These are phyloP conservation scores for Paraleonurus japonicus DNA, from an alignment of 257 asterid genomes.

Conservation along the genomic window DNA sequence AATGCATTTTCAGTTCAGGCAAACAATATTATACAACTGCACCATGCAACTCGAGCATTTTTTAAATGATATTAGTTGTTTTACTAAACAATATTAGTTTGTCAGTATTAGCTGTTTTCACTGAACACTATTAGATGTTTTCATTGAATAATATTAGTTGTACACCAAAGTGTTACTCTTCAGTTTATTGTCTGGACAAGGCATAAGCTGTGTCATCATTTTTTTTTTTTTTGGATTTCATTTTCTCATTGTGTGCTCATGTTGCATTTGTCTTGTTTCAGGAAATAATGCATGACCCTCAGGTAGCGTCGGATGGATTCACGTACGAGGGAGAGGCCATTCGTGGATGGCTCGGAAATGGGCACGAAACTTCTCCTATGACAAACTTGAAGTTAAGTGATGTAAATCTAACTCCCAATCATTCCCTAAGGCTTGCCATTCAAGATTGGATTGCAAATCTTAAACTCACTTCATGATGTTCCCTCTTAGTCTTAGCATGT, in stretches of 20 bases:
- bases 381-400: slow-evolving; percentile 64
- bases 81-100: no score
- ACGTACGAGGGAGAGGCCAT: slow-evolving; percentile 87
- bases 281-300: slow-evolving; percentile 95
- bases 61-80: no score
- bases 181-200: background rate
- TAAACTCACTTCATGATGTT: slow-evolving; percentile 14
- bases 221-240: no score
- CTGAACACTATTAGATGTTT: no score
- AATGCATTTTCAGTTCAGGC: background rate
- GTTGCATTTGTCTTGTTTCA: slow-evolving; percentile 32
- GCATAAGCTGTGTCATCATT: background rate
- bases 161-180: no score
- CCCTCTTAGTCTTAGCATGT: slow-evolving; percentile 18
- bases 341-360: slow-evolving; percentile 65
- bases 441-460: slow-evolving; percentile 73
- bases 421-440: slow-evolving; percentile 56
- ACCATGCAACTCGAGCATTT: background rate
- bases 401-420: slow-evolving; percentile 62
- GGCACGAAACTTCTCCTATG: slow-evolving; percentile 86
- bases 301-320: slow-evolving; percentile 90
- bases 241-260: slow-evolving; percentile 2
- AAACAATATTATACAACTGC: background rate
- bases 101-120: no score
- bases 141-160: no score